Conservation (phyloP, 495 filamentous ascomycete genomes). For the Diplogelasinospora grovesii region DNA sequence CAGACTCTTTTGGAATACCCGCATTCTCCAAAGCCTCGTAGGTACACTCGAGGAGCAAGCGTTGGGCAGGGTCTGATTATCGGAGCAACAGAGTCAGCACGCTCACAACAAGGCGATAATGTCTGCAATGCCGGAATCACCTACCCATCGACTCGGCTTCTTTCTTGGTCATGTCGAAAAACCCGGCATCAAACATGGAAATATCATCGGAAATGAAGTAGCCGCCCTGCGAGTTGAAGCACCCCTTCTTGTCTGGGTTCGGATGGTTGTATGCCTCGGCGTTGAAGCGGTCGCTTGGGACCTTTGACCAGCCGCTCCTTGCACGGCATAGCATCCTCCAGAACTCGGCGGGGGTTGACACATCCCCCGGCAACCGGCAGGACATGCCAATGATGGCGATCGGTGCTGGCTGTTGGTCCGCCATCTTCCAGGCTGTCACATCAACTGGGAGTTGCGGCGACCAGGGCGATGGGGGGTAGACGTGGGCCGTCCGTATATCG, state of each 20-base stretch:
- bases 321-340: constrained; percentile 39
- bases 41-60: constrained; percentile 48
- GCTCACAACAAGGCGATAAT: too few species aligned
- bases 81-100: too few species aligned
- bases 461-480: too few species aligned
- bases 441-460: too few species aligned
- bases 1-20: constrained; percentile 40
- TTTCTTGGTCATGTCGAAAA: constrained; percentile 42
- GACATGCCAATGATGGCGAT: constrained; percentile 43
- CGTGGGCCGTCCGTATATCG: too few species aligned
- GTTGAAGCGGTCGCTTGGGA: constrained; percentile 63
- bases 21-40: constrained; percentile 45
- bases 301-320: constrained; percentile 32
- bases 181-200: constrained; percentile 43
- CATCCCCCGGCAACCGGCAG: constrained; percentile 42
- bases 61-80: constrained; percentile 47
- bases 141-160: constrained; percentile 46
- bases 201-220: constrained; percentile 51
- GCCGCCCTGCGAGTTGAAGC: constrained; percentile 39
- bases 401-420: constrained; percentile 19
- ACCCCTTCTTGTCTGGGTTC: constrained; percentile 34
- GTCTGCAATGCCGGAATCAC: too few species aligned
- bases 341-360: constrained; percentile 34
- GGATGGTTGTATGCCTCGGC: constrained; percentile 63
- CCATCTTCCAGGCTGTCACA: constrained; percentile 17